These are phyloP conservation scores for Cornus controversa DNA, from an alignment of 148 eudicot genomes.

Conservation along the genomic window DNA sequence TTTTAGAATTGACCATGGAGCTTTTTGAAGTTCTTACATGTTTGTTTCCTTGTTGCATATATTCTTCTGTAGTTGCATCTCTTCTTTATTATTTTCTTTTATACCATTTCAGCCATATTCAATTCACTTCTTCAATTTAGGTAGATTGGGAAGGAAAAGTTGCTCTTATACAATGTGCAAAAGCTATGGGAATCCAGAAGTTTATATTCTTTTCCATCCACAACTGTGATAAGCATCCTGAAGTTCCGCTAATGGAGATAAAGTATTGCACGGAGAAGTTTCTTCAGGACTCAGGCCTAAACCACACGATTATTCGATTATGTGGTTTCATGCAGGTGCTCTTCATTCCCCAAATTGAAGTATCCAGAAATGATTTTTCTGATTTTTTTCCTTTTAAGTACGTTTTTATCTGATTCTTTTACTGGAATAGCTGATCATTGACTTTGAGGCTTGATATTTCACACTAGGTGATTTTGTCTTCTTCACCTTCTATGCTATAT, in stretches of 20 bases:
- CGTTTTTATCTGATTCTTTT: neutral
- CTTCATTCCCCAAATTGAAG: neutral
- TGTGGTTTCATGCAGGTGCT: slow-evolving; percentile 99
- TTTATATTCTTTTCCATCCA: slow-evolving; percentile 93
- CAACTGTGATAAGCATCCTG: slow-evolving; percentile 99
- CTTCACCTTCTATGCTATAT: neutral
- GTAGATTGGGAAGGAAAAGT: slow-evolving; percentile 99
- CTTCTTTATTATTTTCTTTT: neutral
- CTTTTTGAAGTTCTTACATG: neutral
- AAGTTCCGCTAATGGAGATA: slow-evolving; percentile 98
- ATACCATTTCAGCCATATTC: slow-evolving; percentile 8
- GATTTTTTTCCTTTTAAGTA: neutral
- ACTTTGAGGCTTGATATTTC: neutral
- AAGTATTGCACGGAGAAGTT: slow-evolving; percentile 99
- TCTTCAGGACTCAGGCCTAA: slow-evolving; percentile 80
- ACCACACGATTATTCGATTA: slow-evolving; percentile 75
- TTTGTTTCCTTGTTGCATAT: slow-evolving; percentile 7
- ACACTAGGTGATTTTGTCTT: neutral
- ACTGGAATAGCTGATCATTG: neutral
- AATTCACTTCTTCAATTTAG: slow-evolving; percentile 42
- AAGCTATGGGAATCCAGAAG: slow-evolving; percentile 98
- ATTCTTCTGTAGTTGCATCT: neutral
- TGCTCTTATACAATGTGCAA: slow-evolving; percentile 99
- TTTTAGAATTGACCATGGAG: neutral
- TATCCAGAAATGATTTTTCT: neutral